Evolutionary conservation across 73 alveolate genomes (phyloP).

Genomic region (Breviolum minutum): DNA sequence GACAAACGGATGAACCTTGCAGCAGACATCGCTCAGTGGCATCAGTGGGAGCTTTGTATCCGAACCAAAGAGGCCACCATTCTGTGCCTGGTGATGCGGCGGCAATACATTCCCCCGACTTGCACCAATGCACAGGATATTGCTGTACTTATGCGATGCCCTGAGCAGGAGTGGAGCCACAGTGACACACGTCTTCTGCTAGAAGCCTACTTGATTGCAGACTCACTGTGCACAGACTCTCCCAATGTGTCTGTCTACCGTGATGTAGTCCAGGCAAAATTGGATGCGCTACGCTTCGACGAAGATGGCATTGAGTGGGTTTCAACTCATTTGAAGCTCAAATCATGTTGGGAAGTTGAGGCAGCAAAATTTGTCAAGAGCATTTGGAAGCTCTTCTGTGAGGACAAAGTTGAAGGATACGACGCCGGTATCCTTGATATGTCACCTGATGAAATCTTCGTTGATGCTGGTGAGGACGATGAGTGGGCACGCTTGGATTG

Average conservation of each 20-base stretch:
- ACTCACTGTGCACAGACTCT: constrained; percentile 66
- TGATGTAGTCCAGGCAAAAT: constrained; percentile 78
- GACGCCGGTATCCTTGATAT: constrained; percentile 66
- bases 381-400: constrained; percentile 68
- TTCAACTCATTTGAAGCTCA: constrained; percentile 54
- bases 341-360: constrained; percentile 79
- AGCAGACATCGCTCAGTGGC: constrained; percentile 79
- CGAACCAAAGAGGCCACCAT: constrained; percentile 84
- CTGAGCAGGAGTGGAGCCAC: constrained; percentile 64
- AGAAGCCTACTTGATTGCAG: constrained; percentile 83
- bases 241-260: constrained; percentile 90
- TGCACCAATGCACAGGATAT: constrained; percentile 72
- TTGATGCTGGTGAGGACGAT: constrained; percentile 34
- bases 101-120: constrained; percentile 81
- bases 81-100: constrained; percentile 62
- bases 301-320: constrained; percentile 72
- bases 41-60: constrained; percentile 71
- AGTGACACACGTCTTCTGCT: constrained; percentile 22
- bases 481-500: constrained; percentile 68
- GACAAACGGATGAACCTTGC: constrained; percentile 76
- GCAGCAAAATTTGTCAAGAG: constrained; percentile 82
- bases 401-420: constrained; percentile 87
- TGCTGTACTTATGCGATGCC: constrained; percentile 77
- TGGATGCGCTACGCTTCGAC: constrained; percentile 69
- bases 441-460: constrained; percentile 39